A percentile compares a stretch with the other conserved stretches of the same genome.
Conservation (phyloP, 78 protist species). For the Dictyostelium firmibasis region DNA sequence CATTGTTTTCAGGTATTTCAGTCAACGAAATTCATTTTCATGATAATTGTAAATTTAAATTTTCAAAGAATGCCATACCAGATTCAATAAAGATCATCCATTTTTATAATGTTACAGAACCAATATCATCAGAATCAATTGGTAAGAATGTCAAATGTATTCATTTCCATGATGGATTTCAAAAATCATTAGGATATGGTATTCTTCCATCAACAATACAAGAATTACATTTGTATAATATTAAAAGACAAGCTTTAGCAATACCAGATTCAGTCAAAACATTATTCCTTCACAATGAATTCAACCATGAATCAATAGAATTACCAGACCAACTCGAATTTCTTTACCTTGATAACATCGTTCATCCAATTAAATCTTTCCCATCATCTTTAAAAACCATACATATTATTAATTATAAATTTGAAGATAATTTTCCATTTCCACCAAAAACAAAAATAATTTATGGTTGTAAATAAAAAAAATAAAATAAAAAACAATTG, state of each 20-base stretch:
- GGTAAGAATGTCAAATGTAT: neutral
- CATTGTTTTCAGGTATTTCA: neutral
- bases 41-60: neutral
- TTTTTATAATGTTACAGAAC: neutral
- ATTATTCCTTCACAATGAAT: neutral
- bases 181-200: neutral
- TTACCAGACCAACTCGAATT: neutral
- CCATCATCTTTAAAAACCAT: neutral
- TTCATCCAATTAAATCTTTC: neutral
- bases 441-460: neutral
- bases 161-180: neutral
- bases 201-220: neutral
- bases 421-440: neutral
- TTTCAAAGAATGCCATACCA: neutral
- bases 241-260: neutral
- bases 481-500: no score
- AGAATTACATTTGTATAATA: neutral
- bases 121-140: neutral
- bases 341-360: neutral
- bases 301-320: neutral
- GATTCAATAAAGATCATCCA: neutral
- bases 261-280: neutral
- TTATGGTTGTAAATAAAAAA: neutral
- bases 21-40: neutral
- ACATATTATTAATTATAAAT: neutral